These are phyloP conservation scores for Xerocomus spinulosus DNA, from an alignment of 768 basidiomycete species.

Conservation along the genomic window DNA sequence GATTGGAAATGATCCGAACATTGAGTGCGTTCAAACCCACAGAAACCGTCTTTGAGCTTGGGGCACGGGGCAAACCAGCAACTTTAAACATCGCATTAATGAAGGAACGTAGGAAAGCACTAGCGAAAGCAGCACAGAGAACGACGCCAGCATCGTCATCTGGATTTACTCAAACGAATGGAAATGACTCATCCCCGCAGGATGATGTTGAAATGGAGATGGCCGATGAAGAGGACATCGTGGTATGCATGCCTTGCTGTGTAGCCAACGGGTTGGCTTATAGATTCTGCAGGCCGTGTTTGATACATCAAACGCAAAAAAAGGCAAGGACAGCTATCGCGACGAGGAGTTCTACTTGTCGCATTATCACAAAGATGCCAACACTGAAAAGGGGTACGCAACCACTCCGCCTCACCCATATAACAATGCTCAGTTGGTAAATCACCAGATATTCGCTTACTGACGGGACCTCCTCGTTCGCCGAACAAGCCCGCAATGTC, in stretches of 20 bases:
- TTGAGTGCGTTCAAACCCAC: constrained; percentile 79
- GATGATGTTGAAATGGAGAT: constrained; percentile 47
- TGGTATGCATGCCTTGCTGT: constrained; percentile 39
- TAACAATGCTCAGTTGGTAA: not conserved
- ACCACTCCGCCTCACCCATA: not conserved
- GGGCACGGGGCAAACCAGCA: constrained; percentile 57
- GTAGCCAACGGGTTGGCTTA: constrained; percentile 4
- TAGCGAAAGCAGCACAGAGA: constrained; percentile 60
- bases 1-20: constrained; percentile 63
- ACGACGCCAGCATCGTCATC: constrained; percentile 29
- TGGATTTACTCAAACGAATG: constrained; percentile 30
- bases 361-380: constrained; percentile 82
- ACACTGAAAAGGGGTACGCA: constrained; percentile 84
- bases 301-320: constrained; percentile 45
- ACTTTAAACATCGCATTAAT: constrained; percentile 69
- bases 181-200: constrained; percentile 27
- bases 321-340: constrained; percentile 47
- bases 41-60: constrained; percentile 91
- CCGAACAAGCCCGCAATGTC: constrained; percentile 72
- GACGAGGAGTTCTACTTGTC: constrained; percentile 91
- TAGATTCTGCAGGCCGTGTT: constrained; percentile 55
- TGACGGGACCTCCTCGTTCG: constrained; percentile 84
- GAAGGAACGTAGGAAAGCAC: constrained; percentile 80
- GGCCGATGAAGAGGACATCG: constrained; percentile 76
- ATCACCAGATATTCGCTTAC: constrained; percentile 73